Base-by-base conservation (phyloP, 176 grass and related monocot species). In the Zizania latifolia region DNA sequence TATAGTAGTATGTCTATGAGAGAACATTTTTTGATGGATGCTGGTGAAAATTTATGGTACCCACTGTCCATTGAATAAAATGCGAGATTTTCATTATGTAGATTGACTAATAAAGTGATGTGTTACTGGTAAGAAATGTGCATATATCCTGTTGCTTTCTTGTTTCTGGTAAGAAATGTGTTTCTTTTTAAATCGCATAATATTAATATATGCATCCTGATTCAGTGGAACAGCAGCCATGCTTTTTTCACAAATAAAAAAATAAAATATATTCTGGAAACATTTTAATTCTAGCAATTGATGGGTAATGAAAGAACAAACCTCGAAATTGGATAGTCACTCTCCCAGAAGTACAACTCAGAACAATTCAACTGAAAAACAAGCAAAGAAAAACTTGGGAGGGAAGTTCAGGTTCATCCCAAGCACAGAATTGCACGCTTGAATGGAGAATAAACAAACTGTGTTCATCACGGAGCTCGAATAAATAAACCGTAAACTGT, bases 11-110 rank as follows among this genome's bases (percentile, higher is more conserved):
- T n/a, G n/a, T n/a, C 11, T 15, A 8, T 8, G 46, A 71, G 72
- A 81, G 22, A 28, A 74, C 34, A 10, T 29, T 81, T 30, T 75
- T 87, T 81, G 34, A 65, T 82, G 57, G 78, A 70, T 82, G 43
- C 28, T 77, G 78, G 78, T 71, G 71, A 75, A 68, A 58, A 51
- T 65, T 41, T 75, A 15, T 55, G 26, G 44, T 57, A 22, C 29
- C 35, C 22, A 76, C 3, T 12, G 34, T 71, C 65, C 82, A 72
- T 71, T 23, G 26, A 64, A 78, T 64, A 54, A 44, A 78, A 34
- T 64, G 74, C 33, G 41, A 54, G 58, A 16, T 60, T 16, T 22
- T 53, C 22, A 21, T 53, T 53, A 21, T 53, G 48, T 53, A 53
- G 48, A 53, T 22, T 21, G 22, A 53, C 19, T 53, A 53, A 21